Conservation (phyloP, 305 asterid species). For the Fraxinus greggii region DNA sequence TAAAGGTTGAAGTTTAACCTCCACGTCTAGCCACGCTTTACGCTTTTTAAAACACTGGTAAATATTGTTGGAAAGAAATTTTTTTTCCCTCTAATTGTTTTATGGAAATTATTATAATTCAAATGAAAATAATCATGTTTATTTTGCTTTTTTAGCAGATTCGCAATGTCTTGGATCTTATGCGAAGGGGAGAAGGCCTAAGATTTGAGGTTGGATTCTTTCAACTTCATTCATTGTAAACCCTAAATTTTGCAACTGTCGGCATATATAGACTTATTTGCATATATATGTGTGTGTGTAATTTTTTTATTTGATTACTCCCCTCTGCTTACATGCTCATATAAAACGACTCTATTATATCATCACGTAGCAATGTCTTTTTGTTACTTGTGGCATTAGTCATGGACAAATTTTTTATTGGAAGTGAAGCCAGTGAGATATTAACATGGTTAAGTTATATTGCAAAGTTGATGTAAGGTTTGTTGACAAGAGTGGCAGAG, state of each 20-base stretch:
- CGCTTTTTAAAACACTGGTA: neutral
- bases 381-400: neutral
- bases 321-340: neutral
- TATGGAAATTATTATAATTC: neutral
- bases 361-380: neutral
- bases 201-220: constrained; percentile 68
- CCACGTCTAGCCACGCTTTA: no score
- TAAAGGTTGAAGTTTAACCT: no score
- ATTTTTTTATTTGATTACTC: neutral
- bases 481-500: neutral
- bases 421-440: neutral
- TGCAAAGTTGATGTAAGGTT: neutral
- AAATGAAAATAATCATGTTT: constrained; percentile 3
- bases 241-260: neutral
- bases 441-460: neutral
- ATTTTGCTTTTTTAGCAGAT: constrained; percentile 51
- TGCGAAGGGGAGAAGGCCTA: constrained; percentile 93
- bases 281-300: neutral
- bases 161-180: constrained; percentile 83
- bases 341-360: neutral
- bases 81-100: neutral
- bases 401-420: neutral
- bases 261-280: neutral
- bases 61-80: neutral
- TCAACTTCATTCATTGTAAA: neutral